Percentiles rank a stretch among this genome's conserved stretches.
These are phyloP conservation scores for Dimargaris xerosporica DNA, from an alignment of 192 early-diverging fungal species.

Conservation along the genomic window DNA sequence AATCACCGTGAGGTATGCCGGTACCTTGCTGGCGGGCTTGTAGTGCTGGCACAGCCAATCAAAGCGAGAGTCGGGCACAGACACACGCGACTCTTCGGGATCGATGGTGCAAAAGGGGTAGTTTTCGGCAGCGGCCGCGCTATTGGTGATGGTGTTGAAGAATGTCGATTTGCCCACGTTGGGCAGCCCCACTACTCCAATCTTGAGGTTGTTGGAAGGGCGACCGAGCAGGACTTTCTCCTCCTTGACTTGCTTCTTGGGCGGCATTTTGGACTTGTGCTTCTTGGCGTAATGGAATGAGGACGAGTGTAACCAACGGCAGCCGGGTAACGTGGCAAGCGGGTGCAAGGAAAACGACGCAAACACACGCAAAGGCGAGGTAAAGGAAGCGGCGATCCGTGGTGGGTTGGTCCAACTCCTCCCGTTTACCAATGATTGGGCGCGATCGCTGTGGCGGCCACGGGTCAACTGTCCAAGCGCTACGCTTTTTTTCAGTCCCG, in stretches of 20 bases:
- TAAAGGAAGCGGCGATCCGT: too few species aligned
- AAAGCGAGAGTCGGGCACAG: slow-evolving; percentile 80
- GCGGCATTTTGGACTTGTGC: slow-evolving; percentile 65
- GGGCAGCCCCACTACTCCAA: slow-evolving; percentile 94
- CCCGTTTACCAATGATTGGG: too few species aligned
- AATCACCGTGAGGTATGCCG: slow-evolving; percentile 77
- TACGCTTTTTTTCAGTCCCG: too few species aligned
- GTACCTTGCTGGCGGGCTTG: slow-evolving; percentile 46
- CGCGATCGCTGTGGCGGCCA: too few species aligned
- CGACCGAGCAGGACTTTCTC: slow-evolving; percentile 65
- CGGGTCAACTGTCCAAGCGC: too few species aligned
- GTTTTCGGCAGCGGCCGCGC: slow-evolving; percentile 66
- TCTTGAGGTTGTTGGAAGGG: slow-evolving; percentile 77
- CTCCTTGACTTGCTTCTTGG: slow-evolving; percentile 63
- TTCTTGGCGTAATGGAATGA: too few species aligned
- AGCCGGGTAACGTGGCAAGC: too few species aligned
- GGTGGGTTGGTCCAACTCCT: too few species aligned
- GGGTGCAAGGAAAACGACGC: too few species aligned
- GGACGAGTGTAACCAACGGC: too few species aligned
- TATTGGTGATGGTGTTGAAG: slow-evolving; percentile 70
- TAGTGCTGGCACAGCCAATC: slow-evolving; percentile 62
- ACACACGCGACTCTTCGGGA: slow-evolving; percentile 78
- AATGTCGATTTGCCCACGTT: slow-evolving; percentile 90
- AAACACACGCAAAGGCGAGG: too few species aligned
- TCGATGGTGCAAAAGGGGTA: slow-evolving; percentile 98